A percentile compares a stretch with the other conserved stretches of the same genome.
These are phyloP conservation scores for Acacia acuminata DNA, from an alignment of 306 rosid genomes.

Conservation along the genomic window DNA sequence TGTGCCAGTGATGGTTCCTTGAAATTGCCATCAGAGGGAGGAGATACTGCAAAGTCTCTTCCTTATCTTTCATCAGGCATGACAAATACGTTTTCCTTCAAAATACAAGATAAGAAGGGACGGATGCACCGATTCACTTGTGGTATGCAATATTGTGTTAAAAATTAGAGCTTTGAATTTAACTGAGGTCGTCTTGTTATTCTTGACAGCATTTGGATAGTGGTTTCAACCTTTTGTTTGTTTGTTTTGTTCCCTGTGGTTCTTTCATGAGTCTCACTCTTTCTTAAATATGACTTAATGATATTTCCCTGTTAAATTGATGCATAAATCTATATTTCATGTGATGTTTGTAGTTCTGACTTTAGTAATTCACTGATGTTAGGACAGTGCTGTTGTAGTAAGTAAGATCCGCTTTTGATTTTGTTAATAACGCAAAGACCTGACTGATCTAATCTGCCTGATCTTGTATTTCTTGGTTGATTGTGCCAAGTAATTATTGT, in stretches of 20 bases:
- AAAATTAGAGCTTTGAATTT: slow-evolving; percentile 6
- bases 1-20: slow-evolving; percentile 74
- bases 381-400: background rate
- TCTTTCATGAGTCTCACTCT: slow-evolving; percentile 22
- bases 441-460: background rate
- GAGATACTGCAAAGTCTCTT: slow-evolving; percentile 67
- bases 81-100: slow-evolving; percentile 71
- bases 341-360: background rate
- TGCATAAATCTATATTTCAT: background rate
- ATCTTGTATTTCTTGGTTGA: background rate
- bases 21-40: slow-evolving; percentile 84
- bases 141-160: slow-evolving; percentile 54
- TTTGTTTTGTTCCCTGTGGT: slow-evolving; percentile 15
- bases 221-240: slow-evolving; percentile 14
- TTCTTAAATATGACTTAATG: slow-evolving; percentile 10
- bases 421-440: background rate
- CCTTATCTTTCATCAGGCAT: slow-evolving; percentile 49
- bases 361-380: background rate
- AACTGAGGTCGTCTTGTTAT: background rate
- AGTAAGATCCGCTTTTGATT: background rate
- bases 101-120: slow-evolving; percentile 85
- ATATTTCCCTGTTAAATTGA: background rate
- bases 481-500: background rate
- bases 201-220: slow-evolving; percentile 23
- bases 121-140: slow-evolving; percentile 91